Evolutionary conservation across 2,329 filamentous ascomycete species (phyloP).

Genomic region (Diaporthe aspalathi): DNA sequence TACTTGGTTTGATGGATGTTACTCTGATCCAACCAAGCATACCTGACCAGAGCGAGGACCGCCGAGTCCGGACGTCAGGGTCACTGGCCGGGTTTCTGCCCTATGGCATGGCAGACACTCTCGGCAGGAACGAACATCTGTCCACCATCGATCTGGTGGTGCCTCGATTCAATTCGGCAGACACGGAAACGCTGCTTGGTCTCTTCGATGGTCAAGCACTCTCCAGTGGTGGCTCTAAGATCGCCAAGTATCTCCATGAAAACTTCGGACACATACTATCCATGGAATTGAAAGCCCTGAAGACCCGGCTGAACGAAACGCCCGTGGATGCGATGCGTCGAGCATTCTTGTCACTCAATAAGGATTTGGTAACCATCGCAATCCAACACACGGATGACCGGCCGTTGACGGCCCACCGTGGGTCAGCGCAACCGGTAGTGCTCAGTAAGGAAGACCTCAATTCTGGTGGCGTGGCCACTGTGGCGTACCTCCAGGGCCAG

Average conservation of each 20-base stretch:
- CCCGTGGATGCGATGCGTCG: conserved; percentile 86
- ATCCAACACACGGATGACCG: conserved; percentile 84
- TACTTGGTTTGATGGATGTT: conserved; percentile 97
- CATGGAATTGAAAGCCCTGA: conserved; percentile 81
- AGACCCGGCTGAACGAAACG: conserved; percentile 75
- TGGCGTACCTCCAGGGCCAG: conserved; percentile 88
- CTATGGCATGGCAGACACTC: conserved; percentile 97
- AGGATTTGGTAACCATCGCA: conserved; percentile 88
- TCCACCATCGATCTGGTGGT: conserved; percentile 97
- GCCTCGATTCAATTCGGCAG: conserved; percentile 88
- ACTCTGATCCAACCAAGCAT: conserved; percentile 93
- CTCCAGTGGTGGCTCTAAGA: conserved; percentile 89
- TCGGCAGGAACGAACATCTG: conserved; percentile 92
- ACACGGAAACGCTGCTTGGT: conserved; percentile 91
- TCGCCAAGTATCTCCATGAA: conserved; percentile 96
- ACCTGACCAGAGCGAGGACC: conserved; percentile 93
- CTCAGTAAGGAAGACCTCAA: conserved; percentile 90
- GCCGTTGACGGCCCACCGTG: conserved; percentile 73
- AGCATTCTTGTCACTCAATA: conserved; percentile 90
- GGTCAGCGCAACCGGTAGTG: conserved; percentile 77
- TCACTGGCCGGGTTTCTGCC: conserved; percentile 89
- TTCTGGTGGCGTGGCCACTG: conserved; percentile 91
- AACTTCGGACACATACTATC: conserved; percentile 90
- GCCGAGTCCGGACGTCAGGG: conserved; percentile 96
- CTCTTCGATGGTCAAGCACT: conserved; percentile 95